Evolutionary conservation across 257 asterid genomes (phyloP).

Genomic region (Plectranthus barbatus): DNA sequence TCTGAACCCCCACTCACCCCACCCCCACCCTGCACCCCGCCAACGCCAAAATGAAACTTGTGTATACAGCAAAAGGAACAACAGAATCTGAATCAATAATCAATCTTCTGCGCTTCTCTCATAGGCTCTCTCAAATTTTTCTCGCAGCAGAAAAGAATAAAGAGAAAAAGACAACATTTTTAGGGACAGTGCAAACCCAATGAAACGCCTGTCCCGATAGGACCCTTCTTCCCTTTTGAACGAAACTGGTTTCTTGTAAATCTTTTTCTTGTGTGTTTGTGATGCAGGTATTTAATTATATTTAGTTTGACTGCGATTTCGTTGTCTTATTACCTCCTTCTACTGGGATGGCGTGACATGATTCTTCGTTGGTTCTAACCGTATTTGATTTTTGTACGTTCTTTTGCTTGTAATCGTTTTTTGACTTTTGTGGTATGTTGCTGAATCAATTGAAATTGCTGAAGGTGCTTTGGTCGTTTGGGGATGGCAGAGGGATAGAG

Average conservation of each 20-base stretch:
- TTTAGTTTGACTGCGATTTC: neutral
- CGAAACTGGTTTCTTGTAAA: too few relatives aligned
- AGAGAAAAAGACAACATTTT: neutral
- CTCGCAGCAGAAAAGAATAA: neutral
- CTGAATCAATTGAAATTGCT: neutral
- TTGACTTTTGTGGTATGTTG: neutral
- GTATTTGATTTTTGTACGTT: conserved; percentile 1
- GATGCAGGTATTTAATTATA: conserved; percentile 7
- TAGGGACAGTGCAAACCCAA: conserved; percentile 2
- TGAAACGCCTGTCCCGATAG: conserved; percentile 9
- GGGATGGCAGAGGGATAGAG: neutral
- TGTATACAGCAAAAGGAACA: neutral
- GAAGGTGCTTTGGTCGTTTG: neutral
- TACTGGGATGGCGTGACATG: neutral
- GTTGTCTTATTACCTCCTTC: neutral
- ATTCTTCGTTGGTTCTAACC: neutral
- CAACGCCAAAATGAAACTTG: neutral
- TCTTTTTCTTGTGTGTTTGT: conserved; percentile 5
- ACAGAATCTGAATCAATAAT: conserved; percentile 3
- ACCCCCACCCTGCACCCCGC: neutral
- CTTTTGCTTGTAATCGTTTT: neutral
- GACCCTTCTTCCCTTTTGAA: conserved; percentile 1
- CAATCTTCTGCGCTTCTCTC: neutral
- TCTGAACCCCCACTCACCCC: neutral
- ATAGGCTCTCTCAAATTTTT: neutral